Percentiles rank a stretch among this genome's conserved stretches.
Conservation (phyloP, 306 rosid genomes). For the Echinosophora koreensis region DNA sequence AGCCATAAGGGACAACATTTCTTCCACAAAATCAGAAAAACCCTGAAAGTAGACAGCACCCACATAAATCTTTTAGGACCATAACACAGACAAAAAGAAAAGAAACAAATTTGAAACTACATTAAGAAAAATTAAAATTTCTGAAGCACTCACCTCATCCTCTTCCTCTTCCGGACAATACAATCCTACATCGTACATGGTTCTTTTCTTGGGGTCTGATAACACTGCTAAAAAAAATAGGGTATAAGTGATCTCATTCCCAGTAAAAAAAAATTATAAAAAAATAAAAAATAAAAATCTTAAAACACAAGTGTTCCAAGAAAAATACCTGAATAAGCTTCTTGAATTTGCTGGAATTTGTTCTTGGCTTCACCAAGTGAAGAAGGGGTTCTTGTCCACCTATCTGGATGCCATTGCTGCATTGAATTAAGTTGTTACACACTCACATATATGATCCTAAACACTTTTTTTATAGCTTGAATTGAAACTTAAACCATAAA, state of each 20-base stretch:
- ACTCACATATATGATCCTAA: neutral
- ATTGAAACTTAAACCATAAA: neutral
- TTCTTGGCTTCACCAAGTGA: constrained; percentile 64
- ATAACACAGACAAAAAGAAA: neutral
- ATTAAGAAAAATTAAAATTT: neutral
- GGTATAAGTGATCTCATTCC: neutral
- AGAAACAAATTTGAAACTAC: neutral
- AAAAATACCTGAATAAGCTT: constrained; percentile 79
- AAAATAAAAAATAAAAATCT: no score
- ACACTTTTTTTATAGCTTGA: neutral
- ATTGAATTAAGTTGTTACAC: constrained; percentile 8
- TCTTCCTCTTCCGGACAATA: constrained; percentile 71
- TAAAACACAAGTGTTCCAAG: no score
- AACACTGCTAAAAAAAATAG: constrained; percentile 53
- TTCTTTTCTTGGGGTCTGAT: constrained; percentile 71
- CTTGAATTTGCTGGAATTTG: constrained; percentile 81
- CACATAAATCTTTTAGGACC: neutral
- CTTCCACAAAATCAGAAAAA: constrained; percentile 71
- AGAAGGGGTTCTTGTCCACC: constrained; percentile 71
- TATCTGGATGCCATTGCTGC: constrained; percentile 94
- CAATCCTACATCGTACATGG: constrained; percentile 73
- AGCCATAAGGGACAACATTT: constrained; percentile 77
- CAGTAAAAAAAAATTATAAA: neutral
- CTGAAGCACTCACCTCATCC: constrained; percentile 62
- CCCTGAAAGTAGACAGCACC: constrained; percentile 55